Percentiles rank a stretch among this genome's conserved stretches.
Evolutionary conservation across 495 filamentous ascomycete genomes (phyloP).

Genomic region (Penicillium turbatum): DNA sequence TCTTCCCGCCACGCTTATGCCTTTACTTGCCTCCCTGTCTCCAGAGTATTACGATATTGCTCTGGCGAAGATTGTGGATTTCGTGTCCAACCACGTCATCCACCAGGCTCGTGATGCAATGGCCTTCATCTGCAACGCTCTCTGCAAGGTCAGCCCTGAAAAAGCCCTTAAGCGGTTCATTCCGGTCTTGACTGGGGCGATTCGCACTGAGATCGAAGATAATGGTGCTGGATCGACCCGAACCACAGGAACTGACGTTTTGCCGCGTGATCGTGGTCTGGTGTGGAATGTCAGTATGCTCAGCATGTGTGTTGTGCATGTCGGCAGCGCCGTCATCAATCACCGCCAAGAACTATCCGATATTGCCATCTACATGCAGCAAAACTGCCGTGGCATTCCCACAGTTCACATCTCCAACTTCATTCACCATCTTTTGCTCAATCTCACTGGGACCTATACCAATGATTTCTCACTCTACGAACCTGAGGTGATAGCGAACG

Average conservation of each 20-base stretch:
- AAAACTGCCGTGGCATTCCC: conserved; percentile 86
- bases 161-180: conserved; percentile 88
- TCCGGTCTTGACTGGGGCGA: conserved; percentile 82
- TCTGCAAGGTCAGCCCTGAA: conserved; percentile 91
- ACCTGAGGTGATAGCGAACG: conserved; percentile 51
- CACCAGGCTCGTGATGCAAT: conserved; percentile 97
- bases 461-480: conserved; percentile 85
- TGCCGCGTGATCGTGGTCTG: conserved; percentile 85
- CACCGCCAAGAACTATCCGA: conserved; percentile 86
- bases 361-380: conserved; percentile 92
- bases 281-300: conserved; percentile 98
- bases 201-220: conserved; percentile 93
- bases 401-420: conserved; percentile 96
- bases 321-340: conserved; percentile 80
- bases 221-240: conserved; percentile 95
- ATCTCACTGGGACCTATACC: conserved; percentile 89
- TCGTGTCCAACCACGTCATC: conserved; percentile 93
- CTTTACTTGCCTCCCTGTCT: conserved; percentile 85
- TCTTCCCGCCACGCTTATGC: conserved; percentile 84
- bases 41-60: conserved; percentile 91
- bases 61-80: conserved; percentile 83
- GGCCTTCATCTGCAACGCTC: conserved; percentile 94
- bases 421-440: conserved; percentile 97
- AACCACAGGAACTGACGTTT: conserved; percentile 86
- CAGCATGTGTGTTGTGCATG: conserved; percentile 97